These are phyloP conservation scores for Yamadazyma atmosphaerica DNA, from an alignment of 1,139 yeast genomes.

Conservation along the genomic window DNA sequence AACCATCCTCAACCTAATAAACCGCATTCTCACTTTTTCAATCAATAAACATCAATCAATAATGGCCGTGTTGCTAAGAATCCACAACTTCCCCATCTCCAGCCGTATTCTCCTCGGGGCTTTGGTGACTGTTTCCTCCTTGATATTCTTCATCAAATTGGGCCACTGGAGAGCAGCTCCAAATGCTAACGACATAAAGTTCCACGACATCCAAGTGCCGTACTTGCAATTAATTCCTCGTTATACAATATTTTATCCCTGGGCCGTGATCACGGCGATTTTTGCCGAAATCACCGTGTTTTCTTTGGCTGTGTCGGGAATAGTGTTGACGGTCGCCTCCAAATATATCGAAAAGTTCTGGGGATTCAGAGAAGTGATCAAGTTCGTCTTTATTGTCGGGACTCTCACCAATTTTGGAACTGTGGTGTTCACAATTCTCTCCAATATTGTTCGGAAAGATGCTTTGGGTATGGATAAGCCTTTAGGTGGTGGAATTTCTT, in stretches of 20 bases:
- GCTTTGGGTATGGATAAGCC: conserved; percentile 44
- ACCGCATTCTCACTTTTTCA: too few species aligned
- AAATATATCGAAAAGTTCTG: conserved; percentile 54
- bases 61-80: conserved; percentile 14
- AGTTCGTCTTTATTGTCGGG: conserved; percentile 59
- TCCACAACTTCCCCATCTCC: conserved; percentile 24
- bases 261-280: conserved; percentile 73
- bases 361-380: conserved; percentile 61
- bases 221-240: conserved; percentile 71
- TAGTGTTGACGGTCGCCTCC: conserved; percentile 53
- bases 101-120: conserved; percentile 29
- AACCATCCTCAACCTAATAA: too few species aligned
- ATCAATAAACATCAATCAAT: too few species aligned
- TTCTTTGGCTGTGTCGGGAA: conserved; percentile 48
- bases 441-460: conserved; percentile 38
- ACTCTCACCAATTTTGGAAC: conserved; percentile 59
- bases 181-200: conserved; percentile 14
- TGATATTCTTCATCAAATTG: conserved; percentile 30
- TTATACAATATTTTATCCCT: conserved; percentile 60
- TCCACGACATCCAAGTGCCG: conserved; percentile 53
- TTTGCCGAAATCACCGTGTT: conserved; percentile 66
- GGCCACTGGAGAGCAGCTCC: conserved; percentile 36
- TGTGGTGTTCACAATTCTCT: conserved; percentile 39
- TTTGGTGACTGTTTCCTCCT: conserved; percentile 22
- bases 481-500: conserved; percentile 71